These are phyloP conservation scores for Copromyces sp. DNA, from an alignment of 495 filamentous ascomycete species.

Conservation along the genomic window DNA sequence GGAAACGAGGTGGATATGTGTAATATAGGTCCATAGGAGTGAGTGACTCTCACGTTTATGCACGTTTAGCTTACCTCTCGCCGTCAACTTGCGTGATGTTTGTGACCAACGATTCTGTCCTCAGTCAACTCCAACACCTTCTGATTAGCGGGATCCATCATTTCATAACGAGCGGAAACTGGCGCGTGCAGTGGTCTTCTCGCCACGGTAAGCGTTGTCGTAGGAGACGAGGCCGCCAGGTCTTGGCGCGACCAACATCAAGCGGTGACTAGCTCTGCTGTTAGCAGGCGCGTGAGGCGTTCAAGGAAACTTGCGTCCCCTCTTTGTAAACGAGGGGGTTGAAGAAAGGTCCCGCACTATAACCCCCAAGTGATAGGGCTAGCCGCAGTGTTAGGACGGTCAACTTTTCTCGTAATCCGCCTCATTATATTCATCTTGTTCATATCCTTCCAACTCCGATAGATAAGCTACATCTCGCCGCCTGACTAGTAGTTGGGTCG, in stretches of 20 bases:
- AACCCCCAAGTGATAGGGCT: no score
- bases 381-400: no score
- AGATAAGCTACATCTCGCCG: no score
- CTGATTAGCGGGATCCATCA: background rate
- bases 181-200: background rate
- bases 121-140: background rate
- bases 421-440: no score
- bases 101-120: background rate
- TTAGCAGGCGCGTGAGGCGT: no score
- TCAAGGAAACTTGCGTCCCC: no score
- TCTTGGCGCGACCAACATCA: no score
- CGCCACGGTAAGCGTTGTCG: background rate
- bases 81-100: background rate
- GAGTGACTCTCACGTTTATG: background rate
- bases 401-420: no score
- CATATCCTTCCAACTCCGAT: no score
- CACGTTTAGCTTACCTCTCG: background rate
- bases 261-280: no score
- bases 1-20: background rate
- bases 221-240: background rate
- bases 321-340: no score
- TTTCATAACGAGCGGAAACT: background rate
- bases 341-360: no score
- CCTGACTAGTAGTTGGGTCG: slow-evolving; percentile 23
- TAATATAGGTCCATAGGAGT: background rate